phyloP scores from a whole-genome alignment of 2,329 filamentous ascomycete species.

The Penicillium decumbens region DNA sequence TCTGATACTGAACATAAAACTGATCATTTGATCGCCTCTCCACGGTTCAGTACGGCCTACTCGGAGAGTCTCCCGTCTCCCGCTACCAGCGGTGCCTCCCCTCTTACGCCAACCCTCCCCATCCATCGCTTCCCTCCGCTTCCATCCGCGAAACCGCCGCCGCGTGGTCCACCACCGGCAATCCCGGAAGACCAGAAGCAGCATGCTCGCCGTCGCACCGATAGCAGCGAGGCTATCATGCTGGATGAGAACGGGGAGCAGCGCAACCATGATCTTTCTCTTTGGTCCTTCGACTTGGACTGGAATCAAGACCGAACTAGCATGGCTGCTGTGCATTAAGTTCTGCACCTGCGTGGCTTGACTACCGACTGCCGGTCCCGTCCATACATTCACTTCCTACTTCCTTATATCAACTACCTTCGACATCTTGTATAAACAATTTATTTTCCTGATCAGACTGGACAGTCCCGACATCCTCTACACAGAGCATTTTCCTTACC shows the following conservation, averaged over 20 bases:
- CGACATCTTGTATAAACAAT: slow-evolving; percentile 7
- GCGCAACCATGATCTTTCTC: slow-evolving; percentile 51
- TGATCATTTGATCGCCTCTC: slow-evolving; percentile 29
- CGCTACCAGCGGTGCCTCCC: slow-evolving; percentile 35
- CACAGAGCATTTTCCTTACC: slow-evolving; percentile 2
- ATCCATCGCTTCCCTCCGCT: slow-evolving; percentile 39
- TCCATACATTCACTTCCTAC: slow-evolving; percentile 6
- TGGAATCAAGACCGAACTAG: slow-evolving; percentile 41
- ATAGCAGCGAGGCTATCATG: slow-evolving; percentile 46
- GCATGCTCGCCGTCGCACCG: slow-evolving; percentile 40
- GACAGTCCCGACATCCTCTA: slow-evolving; percentile 1
- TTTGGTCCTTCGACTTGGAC: slow-evolving; percentile 37
- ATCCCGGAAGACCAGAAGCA: slow-evolving; percentile 31
- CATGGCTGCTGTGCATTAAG: slow-evolving; percentile 36
- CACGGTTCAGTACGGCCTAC: slow-evolving; percentile 34
- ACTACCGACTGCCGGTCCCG: slow-evolving; percentile 1
- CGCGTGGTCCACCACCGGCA: slow-evolving; percentile 30
- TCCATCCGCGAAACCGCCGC: slow-evolving; percentile 31
- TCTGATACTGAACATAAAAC: slow-evolving; percentile 37
- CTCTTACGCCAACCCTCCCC: slow-evolving; percentile 38
- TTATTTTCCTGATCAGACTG: not conserved
- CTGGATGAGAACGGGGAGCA: slow-evolving; percentile 45
- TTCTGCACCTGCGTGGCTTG: slow-evolving; percentile 2
- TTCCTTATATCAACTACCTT: slow-evolving; percentile 4
- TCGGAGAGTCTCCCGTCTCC: slow-evolving; percentile 39